Conservation (phyloP, 306 rosid genomes). For the Erythrophleum fordii region DNA sequence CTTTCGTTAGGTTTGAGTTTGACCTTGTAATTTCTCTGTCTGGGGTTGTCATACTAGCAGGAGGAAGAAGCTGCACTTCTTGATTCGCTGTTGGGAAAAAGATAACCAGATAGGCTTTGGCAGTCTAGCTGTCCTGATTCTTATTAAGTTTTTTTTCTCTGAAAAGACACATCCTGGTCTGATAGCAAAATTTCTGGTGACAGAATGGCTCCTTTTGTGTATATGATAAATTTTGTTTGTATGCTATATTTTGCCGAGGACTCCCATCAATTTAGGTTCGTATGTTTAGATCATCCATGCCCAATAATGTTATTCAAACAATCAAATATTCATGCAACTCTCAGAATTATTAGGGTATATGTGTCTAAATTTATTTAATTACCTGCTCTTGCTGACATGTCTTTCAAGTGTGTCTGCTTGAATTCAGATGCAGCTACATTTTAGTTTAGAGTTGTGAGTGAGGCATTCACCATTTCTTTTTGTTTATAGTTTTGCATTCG, state of each 20-base stretch:
- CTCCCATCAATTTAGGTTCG: not conserved
- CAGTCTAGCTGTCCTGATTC: not conserved
- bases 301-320: not conserved
- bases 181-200: slow-evolving; percentile 25
- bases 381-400: not conserved
- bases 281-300: not conserved
- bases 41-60: slow-evolving; percentile 48
- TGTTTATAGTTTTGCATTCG: not conserved
- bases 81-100: slow-evolving; percentile 75
- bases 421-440: not conserved
- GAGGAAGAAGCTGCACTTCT: slow-evolving; percentile 94
- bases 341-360: not conserved
- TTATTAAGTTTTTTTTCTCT: slow-evolving; percentile 9
- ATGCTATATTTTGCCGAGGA: slow-evolving; percentile 28
- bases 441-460: not conserved
- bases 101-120: slow-evolving; percentile 39
- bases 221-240: slow-evolving; percentile 44
- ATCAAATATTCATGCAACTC: not conserved
- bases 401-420: not conserved
- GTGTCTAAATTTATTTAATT: not conserved
- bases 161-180: slow-evolving; percentile 6
- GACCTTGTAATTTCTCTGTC: slow-evolving; percentile 17
- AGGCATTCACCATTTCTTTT: not conserved
- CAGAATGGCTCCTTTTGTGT: slow-evolving; percentile 21
- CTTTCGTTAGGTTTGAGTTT: slow-evolving; percentile 6